A percentile compares a stretch with the other conserved stretches of the same genome.
Conservation (phyloP, 2,329 filamentous ascomycete genomes). For the Fusarium paranaense region DNA sequence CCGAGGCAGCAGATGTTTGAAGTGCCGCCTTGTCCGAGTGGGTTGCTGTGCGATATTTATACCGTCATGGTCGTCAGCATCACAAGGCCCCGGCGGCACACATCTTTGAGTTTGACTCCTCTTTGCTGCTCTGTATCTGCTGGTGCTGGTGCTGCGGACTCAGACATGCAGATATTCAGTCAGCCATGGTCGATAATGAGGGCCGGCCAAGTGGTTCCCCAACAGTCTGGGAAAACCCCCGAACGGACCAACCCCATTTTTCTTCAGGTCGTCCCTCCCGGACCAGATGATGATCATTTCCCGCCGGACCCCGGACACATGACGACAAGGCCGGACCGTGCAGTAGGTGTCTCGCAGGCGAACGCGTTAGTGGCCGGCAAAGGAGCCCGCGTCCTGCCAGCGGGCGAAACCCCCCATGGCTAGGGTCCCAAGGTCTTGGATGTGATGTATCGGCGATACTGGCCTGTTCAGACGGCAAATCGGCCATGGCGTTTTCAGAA, state of each 20-base stretch:
- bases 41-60: slow-evolving; percentile 27
- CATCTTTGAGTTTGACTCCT: neutral
- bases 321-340: slow-evolving; percentile 38
- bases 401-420: slow-evolving; percentile 23
- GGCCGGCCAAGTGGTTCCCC: slow-evolving; percentile 10
- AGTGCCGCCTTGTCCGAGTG: slow-evolving; percentile 11
- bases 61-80: slow-evolving; percentile 26
- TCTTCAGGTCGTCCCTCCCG: neutral
- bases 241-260: neutral
- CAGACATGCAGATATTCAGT: slow-evolving; percentile 9
- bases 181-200: slow-evolving; percentile 2
- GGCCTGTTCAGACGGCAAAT: slow-evolving; percentile 10
- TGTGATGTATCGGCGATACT: slow-evolving; percentile 15
- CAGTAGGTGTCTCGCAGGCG: slow-evolving; percentile 39
- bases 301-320: slow-evolving; percentile 30
- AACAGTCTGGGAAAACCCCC: slow-evolving; percentile 17
- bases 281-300: slow-evolving; percentile 5
- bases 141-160: neutral
- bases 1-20: slow-evolving; percentile 11
- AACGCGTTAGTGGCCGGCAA: slow-evolving; percentile 34
- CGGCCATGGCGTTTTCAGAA: neutral
- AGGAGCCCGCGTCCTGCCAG: slow-evolving; percentile 13
- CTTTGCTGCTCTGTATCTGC: neutral
- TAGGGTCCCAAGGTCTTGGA: slow-evolving; percentile 18
- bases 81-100: slow-evolving; percentile 15